Conservation (phyloP, 73 alveolate genomes). For the Paramecium octaurelia region DNA sequence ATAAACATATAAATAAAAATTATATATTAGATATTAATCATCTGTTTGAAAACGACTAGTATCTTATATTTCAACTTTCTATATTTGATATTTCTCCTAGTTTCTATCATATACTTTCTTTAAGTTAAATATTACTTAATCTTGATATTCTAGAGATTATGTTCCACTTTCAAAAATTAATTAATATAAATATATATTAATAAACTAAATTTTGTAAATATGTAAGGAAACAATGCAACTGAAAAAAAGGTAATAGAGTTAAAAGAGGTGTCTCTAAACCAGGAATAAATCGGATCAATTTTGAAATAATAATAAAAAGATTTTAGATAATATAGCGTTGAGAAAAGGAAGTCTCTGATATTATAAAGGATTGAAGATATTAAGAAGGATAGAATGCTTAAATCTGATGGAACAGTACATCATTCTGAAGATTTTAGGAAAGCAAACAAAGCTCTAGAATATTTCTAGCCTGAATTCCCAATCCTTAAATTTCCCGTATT, state of each 20-base stretch:
- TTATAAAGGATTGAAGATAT: neutral
- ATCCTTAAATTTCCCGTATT: conserved; percentile 25
- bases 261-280: neutral
- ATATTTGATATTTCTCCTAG: neutral
- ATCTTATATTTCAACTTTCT: neutral
- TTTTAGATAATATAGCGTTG: neutral
- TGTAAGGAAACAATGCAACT: neutral
- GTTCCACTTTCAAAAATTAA: neutral
- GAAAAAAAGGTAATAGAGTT: neutral
- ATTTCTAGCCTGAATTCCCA: conserved; percentile 4
- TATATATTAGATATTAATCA: neutral
- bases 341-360: neutral
- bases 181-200: neutral
- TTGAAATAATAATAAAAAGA: neutral
- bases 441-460: neutral
- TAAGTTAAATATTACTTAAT: neutral
- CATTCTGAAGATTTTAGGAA: conserved; percentile 21
- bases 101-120: neutral
- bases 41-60: neutral
- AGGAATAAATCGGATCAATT: neutral
- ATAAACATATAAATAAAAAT: neutral
- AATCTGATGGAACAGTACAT: conserved; percentile 42
- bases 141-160: neutral
- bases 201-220: neutral
- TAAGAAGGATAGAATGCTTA: neutral